A percentile compares a stretch with the other conserved stretches of the same genome.
These are phyloP conservation scores for Euphorbia schlechtendalii DNA, from an alignment of 441 rosid genomes.

Conservation along the genomic window DNA sequence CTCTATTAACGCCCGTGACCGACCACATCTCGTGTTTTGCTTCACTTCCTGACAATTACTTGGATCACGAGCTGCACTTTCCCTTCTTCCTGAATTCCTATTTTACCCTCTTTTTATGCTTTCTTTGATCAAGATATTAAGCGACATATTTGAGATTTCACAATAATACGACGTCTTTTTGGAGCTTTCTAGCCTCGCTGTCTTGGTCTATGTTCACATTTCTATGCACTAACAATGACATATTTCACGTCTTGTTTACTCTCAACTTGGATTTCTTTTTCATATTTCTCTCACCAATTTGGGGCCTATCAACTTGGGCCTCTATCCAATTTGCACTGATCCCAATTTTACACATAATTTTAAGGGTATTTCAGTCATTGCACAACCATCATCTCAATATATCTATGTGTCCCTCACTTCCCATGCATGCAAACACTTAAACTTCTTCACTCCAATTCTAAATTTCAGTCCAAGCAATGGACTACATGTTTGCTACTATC, in stretches of 20 bases:
- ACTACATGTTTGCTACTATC: conserved; percentile 9
- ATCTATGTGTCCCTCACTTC: conserved; percentile 10
- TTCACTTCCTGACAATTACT: not conserved
- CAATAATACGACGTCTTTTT: not conserved
- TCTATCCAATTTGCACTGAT: not conserved
- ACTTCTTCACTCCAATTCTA: not conserved
- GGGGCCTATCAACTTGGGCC: not conserved
- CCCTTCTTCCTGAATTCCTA: not conserved
- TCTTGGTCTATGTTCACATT: not conserved
- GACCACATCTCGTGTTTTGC: conserved; percentile 25
- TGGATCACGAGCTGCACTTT: conserved; percentile 7
- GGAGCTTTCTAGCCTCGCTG: not conserved
- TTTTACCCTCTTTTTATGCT: not conserved
- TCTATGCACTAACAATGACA: not conserved
- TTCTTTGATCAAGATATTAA: no score
- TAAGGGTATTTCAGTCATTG: conserved; percentile 28
- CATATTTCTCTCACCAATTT: not conserved
- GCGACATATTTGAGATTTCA: not conserved
- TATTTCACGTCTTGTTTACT: not conserved
- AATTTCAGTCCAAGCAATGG: conserved; percentile 29
- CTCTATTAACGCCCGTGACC: conserved; percentile 34
- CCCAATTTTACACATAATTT: conserved; percentile 10
- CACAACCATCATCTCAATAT: not conserved
- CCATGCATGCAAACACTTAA: conserved; percentile 16
- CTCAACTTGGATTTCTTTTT: conserved; percentile 2